These are phyloP conservation scores for Botryosphaeria dothidea DNA, from an alignment of 2,329 filamentous ascomycete genomes.

Conservation along the genomic window DNA sequence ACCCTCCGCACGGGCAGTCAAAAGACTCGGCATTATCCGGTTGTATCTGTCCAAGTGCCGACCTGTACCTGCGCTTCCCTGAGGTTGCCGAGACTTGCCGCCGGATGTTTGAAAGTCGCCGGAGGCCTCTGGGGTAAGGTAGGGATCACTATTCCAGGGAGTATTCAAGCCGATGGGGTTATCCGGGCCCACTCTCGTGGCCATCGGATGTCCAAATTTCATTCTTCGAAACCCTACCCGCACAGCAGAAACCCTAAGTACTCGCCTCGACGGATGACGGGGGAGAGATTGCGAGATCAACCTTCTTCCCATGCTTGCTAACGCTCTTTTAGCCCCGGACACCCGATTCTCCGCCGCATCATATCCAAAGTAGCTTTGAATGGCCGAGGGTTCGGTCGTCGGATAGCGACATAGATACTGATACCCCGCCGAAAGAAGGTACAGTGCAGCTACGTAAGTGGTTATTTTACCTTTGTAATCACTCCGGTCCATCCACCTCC, in stretches of 20 bases:
- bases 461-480: neutral
- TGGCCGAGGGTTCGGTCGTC: neutral
- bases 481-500: neutral
- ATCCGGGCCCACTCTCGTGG: neutral
- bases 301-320: neutral
- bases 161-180: neutral
- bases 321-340: neutral
- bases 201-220: neutral
- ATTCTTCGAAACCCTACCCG: neutral
- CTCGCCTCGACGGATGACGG: neutral
- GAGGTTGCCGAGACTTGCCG: neutral
- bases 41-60: neutral
- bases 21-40: neutral
- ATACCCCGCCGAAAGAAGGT: neutral
- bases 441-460: no score
- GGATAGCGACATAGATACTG: neutral
- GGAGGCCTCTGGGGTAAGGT: neutral
- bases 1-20: neutral
- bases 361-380: neutral
- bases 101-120: neutral
- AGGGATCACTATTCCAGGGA: neutral
- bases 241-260: neutral
- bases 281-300: neutral
- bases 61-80: neutral
- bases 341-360: neutral